Evolutionary conservation across 495 filamentous ascomycete species (phyloP), one percentile per base, ranked within the genome.

Genomic region (Hapsidospora chrysogenum): DNA sequence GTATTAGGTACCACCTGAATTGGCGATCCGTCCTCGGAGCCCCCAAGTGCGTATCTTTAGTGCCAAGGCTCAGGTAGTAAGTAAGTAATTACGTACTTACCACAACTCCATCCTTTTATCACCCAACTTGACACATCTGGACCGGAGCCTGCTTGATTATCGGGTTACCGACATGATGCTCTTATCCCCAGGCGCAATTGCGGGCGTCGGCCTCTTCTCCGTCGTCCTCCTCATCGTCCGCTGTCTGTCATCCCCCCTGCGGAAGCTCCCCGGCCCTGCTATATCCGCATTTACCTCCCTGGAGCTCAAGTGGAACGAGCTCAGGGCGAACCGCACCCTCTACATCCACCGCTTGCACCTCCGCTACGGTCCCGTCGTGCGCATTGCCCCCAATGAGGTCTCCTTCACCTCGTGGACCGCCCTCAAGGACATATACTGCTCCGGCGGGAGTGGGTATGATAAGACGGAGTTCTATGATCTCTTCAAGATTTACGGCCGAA

Each of bases 401-500:
- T 68, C 67, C 0, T 78, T 80, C 37, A 64, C 66, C 0, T 66
- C 63, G 2, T 40, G 66, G 1, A 54, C 61, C 14, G 73, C 66
- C 0, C 57, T 77, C n/a, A 74, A 69, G 39, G 72, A 77, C 47
- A 78, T 79, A 15, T 79, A 79, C 48, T 59, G 63, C 19, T 70
- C 66, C 0, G 69, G 68, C 1, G 74, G 74, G 0, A 76, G 73
- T 42, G 74, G 74, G 6, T 79, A 74, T 41, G 66, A 77, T 36
- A 79, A 79, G 54, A 78, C 72, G 0, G 70, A 74, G 41, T 74
- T 73, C 36, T 80, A 79, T 52, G 60, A 67, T 27, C 46, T 76
- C 8, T 80, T 80, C 44, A 62, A 55, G 38, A 59, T 74, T 19
- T 76, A 67, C 44, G 61, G 59, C 13, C 56, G 56, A 19, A 70